These are phyloP conservation scores for Dalbergia oliveri DNA, from an alignment of 306 rosid species.

Conservation along the genomic window DNA sequence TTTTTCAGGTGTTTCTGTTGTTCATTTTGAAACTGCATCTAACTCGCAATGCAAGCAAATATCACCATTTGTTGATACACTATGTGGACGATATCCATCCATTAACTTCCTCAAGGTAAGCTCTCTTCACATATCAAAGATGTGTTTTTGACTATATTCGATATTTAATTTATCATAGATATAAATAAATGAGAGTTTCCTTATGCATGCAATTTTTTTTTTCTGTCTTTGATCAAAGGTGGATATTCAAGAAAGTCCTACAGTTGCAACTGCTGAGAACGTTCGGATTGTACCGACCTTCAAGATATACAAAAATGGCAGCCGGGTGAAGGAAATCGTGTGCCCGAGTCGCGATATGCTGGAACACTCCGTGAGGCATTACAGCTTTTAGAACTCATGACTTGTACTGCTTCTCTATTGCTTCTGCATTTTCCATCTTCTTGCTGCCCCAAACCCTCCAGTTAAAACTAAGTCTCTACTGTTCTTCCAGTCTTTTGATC, in stretches of 20 bases:
- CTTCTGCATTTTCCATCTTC: conserved; percentile 49
- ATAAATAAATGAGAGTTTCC: conserved; percentile 20
- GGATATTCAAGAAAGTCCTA: conserved; percentile 69
- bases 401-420: conserved; percentile 47
- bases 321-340: conserved; percentile 80
- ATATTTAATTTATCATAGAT: neutral
- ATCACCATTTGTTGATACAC: conserved; percentile 74
- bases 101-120: conserved; percentile 88
- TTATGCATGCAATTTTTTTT: conserved; percentile 18
- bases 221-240: conserved; percentile 64
- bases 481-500: conserved; percentile 57
- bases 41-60: conserved; percentile 77
- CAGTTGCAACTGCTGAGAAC: conserved; percentile 75
- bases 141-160: neutral
- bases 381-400: conserved; percentile 68
- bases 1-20: conserved; percentile 78
- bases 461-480: conserved; percentile 47
- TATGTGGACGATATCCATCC: conserved; percentile 85
- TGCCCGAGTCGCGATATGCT: conserved; percentile 88
- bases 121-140: neutral
- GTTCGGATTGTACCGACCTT: conserved; percentile 90
- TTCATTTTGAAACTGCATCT: conserved; percentile 82
- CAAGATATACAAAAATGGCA: conserved; percentile 95
- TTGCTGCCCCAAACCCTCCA: conserved; percentile 40
- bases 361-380: conserved; percentile 95